phyloP scores from a whole-genome alignment of 805 yeast species.

The Alloascoidea hylecoeti region DNA sequence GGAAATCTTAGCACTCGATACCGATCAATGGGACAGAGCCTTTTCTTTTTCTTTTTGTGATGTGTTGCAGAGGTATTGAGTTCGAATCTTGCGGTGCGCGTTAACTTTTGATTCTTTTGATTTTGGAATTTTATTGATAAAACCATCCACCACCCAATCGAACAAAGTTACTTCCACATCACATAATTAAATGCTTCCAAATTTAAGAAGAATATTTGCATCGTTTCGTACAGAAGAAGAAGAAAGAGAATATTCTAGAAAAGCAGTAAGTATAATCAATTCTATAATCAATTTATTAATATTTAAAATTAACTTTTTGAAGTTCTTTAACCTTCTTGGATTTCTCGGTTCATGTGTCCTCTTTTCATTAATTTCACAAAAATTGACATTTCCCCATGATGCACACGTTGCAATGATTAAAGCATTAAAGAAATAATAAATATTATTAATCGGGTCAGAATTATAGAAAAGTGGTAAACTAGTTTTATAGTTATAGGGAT shows the following conservation, averaged over 20 bases:
- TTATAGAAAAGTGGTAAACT: no score
- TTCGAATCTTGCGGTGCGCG: not conserved
- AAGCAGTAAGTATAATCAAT: constrained; percentile 32
- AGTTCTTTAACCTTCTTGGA: constrained; percentile 64
- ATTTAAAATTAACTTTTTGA: constrained; percentile 7
- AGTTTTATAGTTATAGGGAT: no score
- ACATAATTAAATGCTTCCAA: constrained; percentile 35
- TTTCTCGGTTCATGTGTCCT: constrained; percentile 70
- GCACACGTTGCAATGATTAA: no score
- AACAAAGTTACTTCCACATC: constrained; percentile 6
- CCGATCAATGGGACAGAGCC: constrained; percentile 43
- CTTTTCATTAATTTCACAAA: constrained; percentile 71
- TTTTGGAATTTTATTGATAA: no score
- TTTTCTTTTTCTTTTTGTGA: constrained; percentile 9
- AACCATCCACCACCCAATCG: no score
- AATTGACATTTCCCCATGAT: constrained; percentile 4
- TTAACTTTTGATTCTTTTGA: no score
- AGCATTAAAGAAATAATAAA: no score
- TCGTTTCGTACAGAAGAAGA: constrained; percentile 81
- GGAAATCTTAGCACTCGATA: constrained; percentile 32
- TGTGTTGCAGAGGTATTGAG: not conserved
- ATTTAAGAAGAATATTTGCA: constrained; percentile 64
- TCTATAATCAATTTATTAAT: not conserved
- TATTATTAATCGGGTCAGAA: no score
- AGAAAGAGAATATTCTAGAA: constrained; percentile 60